Evolutionary conservation across 2,329 filamentous ascomycete species (phyloP).

Genomic region (Camillea tinctor): DNA sequence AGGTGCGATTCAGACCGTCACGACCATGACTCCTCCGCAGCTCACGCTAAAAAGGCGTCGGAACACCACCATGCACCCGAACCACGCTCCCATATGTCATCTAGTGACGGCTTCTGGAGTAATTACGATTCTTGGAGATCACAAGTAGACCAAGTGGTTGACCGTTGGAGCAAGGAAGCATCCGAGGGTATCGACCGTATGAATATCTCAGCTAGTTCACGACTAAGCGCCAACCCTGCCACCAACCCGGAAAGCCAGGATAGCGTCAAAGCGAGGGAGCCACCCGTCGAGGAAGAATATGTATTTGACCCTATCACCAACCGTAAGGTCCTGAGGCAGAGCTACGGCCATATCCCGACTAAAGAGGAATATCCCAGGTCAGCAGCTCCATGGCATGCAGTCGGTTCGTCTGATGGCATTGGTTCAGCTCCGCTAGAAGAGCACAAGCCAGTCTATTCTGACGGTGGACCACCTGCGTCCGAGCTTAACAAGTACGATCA

Average conservation of each 20-base stretch:
- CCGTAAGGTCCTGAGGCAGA: constrained; percentile 42
- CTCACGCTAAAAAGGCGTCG: constrained; percentile 33
- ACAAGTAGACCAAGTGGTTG: constrained; percentile 13
- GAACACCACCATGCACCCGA: constrained; percentile 32
- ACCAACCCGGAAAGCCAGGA: not conserved
- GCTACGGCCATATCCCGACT: constrained; percentile 12
- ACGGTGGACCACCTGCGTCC: constrained; percentile 34
- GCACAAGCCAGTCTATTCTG: constrained; percentile 30
- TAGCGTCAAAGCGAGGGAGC: constrained; percentile 1
- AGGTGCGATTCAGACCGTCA: constrained; percentile 31
- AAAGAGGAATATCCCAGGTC: too few relatives aligned
- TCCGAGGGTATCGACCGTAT: constrained; percentile 1
- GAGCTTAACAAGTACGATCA: constrained; percentile 38
- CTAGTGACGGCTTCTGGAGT: constrained; percentile 4
- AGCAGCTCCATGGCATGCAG: too few relatives aligned
- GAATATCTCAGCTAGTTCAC: not conserved
- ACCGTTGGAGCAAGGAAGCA: constrained; percentile 11
- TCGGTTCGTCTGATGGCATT: too few relatives aligned
- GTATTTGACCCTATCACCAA: constrained; percentile 61
- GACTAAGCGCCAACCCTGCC: not conserved
- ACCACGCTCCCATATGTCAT: constrained; percentile 14
- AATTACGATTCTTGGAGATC: constrained; percentile 14
- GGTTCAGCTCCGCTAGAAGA: constrained; percentile 11
- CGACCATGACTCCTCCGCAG: constrained; percentile 33
- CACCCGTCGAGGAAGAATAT: constrained; percentile 31